Percentiles rank a stretch among this genome's conserved stretches.
Conservation (phyloP, 2,329 filamentous ascomycete genomes). For the Aspergillus calidoustus region DNA sequence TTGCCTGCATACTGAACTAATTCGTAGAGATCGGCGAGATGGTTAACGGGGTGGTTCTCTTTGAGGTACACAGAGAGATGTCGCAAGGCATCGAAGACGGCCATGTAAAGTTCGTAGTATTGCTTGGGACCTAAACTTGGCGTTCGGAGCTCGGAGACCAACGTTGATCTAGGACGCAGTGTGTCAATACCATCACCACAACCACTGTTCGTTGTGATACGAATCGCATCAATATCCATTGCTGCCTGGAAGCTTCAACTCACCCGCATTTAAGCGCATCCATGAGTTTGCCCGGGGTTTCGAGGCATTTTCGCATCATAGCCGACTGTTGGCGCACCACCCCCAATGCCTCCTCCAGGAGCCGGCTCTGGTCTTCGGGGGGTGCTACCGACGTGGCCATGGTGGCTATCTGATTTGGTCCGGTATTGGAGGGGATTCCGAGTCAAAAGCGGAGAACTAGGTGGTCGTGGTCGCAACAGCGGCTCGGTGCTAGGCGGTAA, state of each 20-base stretch:
- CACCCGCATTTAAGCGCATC: slow-evolving; percentile 99
- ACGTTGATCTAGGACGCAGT: slow-evolving; percentile 72
- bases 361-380: slow-evolving; percentile 81
- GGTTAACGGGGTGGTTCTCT: slow-evolving; percentile 96
- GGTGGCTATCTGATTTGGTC: slow-evolving; percentile 36
- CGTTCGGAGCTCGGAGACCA: slow-evolving; percentile 97
- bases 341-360: slow-evolving; percentile 95
- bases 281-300: slow-evolving; percentile 98
- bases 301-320: slow-evolving; percentile 96
- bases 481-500: slow-evolving; percentile 31
- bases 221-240: slow-evolving; percentile 10
- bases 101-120: slow-evolving; percentile 99
- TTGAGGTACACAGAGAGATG: slow-evolving; percentile 95
- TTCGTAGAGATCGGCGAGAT: slow-evolving; percentile 96
- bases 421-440: slow-evolving; percentile 24
- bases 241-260: slow-evolving; percentile 46
- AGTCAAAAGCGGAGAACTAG: slow-evolving; percentile 7
- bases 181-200: neutral
- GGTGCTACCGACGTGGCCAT: slow-evolving; percentile 62
- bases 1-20: slow-evolving; percentile 98
- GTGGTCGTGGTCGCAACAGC: slow-evolving; percentile 1
- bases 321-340: slow-evolving; percentile 97
- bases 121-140: slow-evolving; percentile 98
- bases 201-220: neutral
- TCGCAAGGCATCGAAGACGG: slow-evolving; percentile 95